Base-by-base conservation (phyloP, 257 asterid genomes). In the Salvia splendens region DNA sequence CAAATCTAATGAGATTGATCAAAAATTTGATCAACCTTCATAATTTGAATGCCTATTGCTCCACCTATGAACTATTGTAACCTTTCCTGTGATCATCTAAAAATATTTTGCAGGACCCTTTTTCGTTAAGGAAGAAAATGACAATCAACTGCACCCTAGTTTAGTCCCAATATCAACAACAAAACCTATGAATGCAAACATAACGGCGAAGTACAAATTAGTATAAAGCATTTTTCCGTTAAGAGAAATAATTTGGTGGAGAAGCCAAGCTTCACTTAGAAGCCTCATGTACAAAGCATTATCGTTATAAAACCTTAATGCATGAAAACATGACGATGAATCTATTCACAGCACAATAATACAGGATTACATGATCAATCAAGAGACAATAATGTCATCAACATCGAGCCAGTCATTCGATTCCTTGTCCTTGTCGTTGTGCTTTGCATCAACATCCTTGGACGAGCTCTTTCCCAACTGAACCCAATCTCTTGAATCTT, bases 401-500 rank as follows among this genome's bases (percentile, higher is more conserved):
- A 85, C 55, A 71, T 83, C 92, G 20, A 81, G 86, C 93, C 95
- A 86, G 73, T 86, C 89, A 64, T 78, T 85, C 41, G 96, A 75
- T 78, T 82, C 98, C 79, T 82, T 83, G 24, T 70, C 45, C 45
- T 40, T 47, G 47, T 67, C 84, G n/a, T 63, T 52, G 36, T 69
- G 68, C 55, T 64, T 73, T 59, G 12, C 41, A 54, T 77, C 67
- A 14, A 50, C 60, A 20, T 71, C 73, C 73, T 76, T 69, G 5
- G 79, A 69, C 4, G 70, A 55, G 73, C 81, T 77, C 71, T 84
- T 85, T 57, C 85, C 82, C 75, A 88, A 60, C 60, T 77, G 91
- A 70, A 94, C 96, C 98, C 99, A 94, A 35, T 89, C 99, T 65
- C 78, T 85, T 1, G 96, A 76, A 64, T 87, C 95, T 78, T 84